Evolutionary conservation across 2,329 filamentous ascomycete genomes (phyloP).

Genomic region (Cyanodermella asteris): DNA sequence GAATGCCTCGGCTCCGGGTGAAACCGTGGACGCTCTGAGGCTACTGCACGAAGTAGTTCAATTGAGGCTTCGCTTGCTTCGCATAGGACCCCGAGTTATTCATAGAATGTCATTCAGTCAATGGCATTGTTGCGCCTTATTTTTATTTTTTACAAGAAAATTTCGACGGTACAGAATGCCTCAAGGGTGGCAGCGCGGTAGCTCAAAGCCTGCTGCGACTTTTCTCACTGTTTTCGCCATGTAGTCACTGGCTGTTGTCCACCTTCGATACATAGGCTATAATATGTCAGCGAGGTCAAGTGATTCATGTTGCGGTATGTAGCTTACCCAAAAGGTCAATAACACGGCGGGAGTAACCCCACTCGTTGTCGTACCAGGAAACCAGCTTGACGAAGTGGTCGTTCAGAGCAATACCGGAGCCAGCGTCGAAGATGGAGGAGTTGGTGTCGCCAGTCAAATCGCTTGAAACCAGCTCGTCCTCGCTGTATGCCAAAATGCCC

Average conservation of each 20-base stretch:
- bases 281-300: constrained; percentile 10
- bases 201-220: too few relatives aligned
- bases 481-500: constrained; percentile 68
- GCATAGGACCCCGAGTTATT: too few relatives aligned
- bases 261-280: constrained; percentile 59
- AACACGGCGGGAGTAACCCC: constrained; percentile 95
- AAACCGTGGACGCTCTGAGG: too few relatives aligned
- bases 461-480: constrained; percentile 87
- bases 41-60: too few relatives aligned
- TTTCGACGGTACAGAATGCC: too few relatives aligned
- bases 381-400: constrained; percentile 97
- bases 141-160: too few relatives aligned
- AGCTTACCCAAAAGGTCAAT: constrained; percentile 39
- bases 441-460: constrained; percentile 81
- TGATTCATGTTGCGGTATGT: neutral
- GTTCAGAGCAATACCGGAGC: constrained; percentile 97
- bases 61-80: too few relatives aligned
- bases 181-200: too few relatives aligned
- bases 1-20: too few relatives aligned
- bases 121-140: too few relatives aligned
- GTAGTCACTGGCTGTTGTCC: constrained; percentile 32
- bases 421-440: constrained; percentile 98
- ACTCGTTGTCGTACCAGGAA: constrained; percentile 99
- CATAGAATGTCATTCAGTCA: too few relatives aligned
- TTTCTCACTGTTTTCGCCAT: too few relatives aligned